These are phyloP conservation scores for Tuber brumale DNA, from an alignment of 495 filamentous ascomycete genomes.

Conservation along the genomic window DNA sequence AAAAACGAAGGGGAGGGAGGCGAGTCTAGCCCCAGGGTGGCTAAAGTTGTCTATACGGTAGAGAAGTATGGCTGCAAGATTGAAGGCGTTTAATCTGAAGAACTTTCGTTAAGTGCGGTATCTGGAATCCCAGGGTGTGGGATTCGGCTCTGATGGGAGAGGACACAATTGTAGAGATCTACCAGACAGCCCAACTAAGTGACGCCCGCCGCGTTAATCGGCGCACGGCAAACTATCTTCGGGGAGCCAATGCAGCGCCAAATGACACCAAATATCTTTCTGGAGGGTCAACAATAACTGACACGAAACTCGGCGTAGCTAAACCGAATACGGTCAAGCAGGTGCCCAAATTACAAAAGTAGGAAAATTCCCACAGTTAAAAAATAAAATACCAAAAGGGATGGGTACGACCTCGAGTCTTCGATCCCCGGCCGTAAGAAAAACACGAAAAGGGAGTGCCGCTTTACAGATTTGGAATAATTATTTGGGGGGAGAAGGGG, in stretches of 20 bases:
- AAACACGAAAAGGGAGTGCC: constrained; percentile 31
- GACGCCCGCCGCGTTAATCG: constrained; percentile 38
- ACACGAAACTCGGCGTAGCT: constrained; percentile 28
- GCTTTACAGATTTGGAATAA: constrained; percentile 34
- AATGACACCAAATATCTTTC: constrained; percentile 28
- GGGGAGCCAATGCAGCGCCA: constrained; percentile 30
- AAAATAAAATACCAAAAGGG: constrained; percentile 12
- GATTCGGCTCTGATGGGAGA: constrained; percentile 33
- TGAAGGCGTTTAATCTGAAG: constrained; percentile 36
- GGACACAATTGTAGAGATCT: constrained; percentile 31
- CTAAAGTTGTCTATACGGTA: constrained; percentile 35
- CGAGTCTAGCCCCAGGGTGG: constrained; percentile 36
- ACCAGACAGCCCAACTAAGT: constrained; percentile 34
- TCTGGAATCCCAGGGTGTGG: constrained; percentile 28
- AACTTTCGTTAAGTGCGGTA: constrained; percentile 26
- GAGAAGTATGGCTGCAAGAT: constrained; percentile 35
- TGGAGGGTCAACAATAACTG: constrained; percentile 24
- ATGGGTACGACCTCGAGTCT: constrained; percentile 16
- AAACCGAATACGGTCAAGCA: constrained; percentile 37
- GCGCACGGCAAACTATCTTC: constrained; percentile 31
- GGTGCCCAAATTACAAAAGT: constrained; percentile 19
- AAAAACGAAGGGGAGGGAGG: constrained; percentile 39
- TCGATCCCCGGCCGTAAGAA: constrained; percentile 22
- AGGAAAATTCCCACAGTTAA: constrained; percentile 34
- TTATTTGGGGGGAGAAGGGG: constrained; percentile 4